Evolutionary conservation across 257 asterid species (phyloP).

Genomic region (Euphrasia confusa): DNA sequence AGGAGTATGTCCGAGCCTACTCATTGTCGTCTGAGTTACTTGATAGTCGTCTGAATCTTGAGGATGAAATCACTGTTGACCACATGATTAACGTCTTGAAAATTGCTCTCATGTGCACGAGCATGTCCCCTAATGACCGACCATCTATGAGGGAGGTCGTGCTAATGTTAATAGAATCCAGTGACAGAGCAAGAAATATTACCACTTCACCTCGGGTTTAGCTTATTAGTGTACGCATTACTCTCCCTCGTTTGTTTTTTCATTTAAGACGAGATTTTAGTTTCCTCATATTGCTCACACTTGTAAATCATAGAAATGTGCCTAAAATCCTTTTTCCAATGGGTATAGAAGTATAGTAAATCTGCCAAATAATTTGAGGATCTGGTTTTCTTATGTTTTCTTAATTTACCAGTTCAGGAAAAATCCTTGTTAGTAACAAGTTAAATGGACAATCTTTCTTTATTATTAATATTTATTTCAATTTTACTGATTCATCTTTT

Average conservation of each 20-base stretch:
- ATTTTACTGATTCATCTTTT: no score
- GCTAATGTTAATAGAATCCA: conserved; percentile 71
- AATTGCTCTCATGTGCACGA: conserved; percentile 78
- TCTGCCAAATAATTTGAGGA: neutral
- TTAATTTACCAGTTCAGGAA: neutral
- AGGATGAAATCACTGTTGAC: conserved; percentile 40
- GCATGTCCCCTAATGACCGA: conserved; percentile 66
- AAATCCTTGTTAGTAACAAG: no score
- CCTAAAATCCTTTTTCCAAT: conserved; percentile 30
- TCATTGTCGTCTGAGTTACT: conserved; percentile 61
- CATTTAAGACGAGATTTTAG: conserved; percentile 21
- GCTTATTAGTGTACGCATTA: conserved; percentile 30
- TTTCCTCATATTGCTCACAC: conserved; percentile 23
- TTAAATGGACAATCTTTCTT: no score
- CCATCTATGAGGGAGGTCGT: conserved; percentile 91
- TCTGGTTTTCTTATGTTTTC: neutral
- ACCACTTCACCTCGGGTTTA: conserved; percentile 42
- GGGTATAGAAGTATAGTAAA: conserved; percentile 6
- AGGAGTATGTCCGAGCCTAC: conserved; percentile 47
- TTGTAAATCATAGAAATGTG: conserved; percentile 26
- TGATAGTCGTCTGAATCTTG: conserved; percentile 54
- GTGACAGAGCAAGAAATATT: conserved; percentile 46
- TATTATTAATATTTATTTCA: no score
- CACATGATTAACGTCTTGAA: conserved; percentile 76
- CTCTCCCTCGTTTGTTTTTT: neutral